Base-by-base conservation (phyloP, 23 red algal species). In the Chondrus crispus region DNA sequence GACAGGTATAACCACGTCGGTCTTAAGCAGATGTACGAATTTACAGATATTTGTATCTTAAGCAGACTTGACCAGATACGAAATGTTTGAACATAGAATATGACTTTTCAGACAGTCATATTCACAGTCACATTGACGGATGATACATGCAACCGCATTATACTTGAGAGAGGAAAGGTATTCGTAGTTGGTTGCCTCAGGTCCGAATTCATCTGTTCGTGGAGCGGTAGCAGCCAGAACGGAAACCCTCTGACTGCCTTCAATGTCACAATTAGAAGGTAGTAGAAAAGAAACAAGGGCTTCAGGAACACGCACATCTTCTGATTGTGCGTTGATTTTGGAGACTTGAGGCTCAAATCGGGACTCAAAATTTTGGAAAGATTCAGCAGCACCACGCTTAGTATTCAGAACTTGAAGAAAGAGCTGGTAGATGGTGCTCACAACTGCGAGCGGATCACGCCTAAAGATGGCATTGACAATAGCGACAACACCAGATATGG, bases 381-480 rank as follows among this genome's bases (percentile, higher is more conserved):
- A 35, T 38, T 64, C 78, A 58, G 26, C 35, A 7, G 45, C 35
- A 29, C 33, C 33, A 20, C 78, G 39, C 5, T 45, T 35, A 11
- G 52, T 82, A 38, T 52, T 82, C 78, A 82, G 26, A 20, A 82
- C 28, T 57, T 60, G 28, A 22, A 57, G n/a, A 45, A 58, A 82
- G 10, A 36, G 24, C 24, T 28, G 20, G 42, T 19, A 82, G 30
- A 45, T 20, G 30, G 26, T 47, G 41, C 11, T 57, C 32, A 53
- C 51, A n/a, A 60, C 78, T 8, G 78, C 4, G 41, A 82, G 47
- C 9, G 78, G 5, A 14, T 82, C 78, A 36, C 5, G 46, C 45
- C 55, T 52, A 47, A 36, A 82, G 4, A 82, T 47, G 41, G 78
- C 46, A 45, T 51, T 22, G 5, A 82, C 40, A 63, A 60, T 29